phyloP scores from a whole-genome alignment of 176 grass and related monocot species.

The Oropetium thomaeum region DNA sequence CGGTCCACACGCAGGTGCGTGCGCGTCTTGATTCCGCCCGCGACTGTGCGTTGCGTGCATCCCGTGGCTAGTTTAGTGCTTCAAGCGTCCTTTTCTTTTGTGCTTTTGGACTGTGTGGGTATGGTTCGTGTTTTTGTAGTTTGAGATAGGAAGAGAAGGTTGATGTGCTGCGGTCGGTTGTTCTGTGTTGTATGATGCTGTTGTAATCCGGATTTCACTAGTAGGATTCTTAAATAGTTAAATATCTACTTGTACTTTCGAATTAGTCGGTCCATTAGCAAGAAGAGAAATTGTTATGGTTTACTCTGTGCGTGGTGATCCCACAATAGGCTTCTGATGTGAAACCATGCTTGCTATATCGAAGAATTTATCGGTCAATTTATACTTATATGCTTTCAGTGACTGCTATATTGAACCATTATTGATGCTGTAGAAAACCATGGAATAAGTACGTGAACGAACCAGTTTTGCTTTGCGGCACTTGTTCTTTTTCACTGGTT shows the following conservation, averaged over 20 bases:
- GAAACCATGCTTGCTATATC: background rate
- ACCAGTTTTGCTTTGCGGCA: background rate
- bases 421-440: background rate
- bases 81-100: background rate
- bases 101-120: background rate
- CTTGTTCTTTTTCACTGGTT: background rate
- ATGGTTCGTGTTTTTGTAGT: background rate
- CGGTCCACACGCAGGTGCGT: conserved; percentile 31
- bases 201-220: background rate
- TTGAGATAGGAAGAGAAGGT: background rate
- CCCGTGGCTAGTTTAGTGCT: background rate
- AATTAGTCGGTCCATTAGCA: background rate
- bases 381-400: background rate
- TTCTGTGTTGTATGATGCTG: background rate
- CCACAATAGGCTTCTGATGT: background rate
- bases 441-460: background rate
- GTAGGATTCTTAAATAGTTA: background rate
- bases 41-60: background rate
- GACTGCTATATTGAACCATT: background rate
- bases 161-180: background rate
- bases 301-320: background rate
- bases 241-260: background rate
- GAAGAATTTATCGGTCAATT: background rate
- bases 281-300: background rate
- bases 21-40: background rate